phyloP scores from a whole-genome alignment of 345 rosid species.

The Dimocarpus longan region DNA sequence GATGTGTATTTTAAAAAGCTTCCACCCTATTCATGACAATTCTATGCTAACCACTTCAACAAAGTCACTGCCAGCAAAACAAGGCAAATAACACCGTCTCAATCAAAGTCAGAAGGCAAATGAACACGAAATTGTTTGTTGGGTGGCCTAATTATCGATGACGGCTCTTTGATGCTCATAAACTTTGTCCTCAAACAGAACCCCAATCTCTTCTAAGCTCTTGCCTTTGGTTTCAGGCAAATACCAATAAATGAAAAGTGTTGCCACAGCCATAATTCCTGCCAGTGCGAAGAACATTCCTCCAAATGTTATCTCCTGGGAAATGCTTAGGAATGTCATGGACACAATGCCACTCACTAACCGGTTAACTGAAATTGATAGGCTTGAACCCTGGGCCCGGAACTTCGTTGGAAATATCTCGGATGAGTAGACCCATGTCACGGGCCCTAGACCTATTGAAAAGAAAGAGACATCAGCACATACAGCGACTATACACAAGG shows the following conservation, averaged over 20 bases:
- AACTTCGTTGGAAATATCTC: conserved; percentile 73
- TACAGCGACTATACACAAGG: conserved; percentile 37
- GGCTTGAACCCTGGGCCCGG: conserved; percentile 68
- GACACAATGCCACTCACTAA: conserved; percentile 72
- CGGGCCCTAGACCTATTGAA: conserved; percentile 80
- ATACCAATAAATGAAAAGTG: conserved; percentile 51
- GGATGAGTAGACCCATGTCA: conserved; percentile 81
- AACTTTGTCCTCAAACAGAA: conserved; percentile 49
- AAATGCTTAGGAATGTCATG: conserved; percentile 62
- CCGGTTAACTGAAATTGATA: conserved; percentile 68
- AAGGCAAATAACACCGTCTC: background rate
- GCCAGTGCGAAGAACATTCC: conserved; percentile 60
- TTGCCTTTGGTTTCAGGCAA: conserved; percentile 81
- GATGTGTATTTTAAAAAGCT: too few relatives aligned
- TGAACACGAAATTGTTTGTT: too few relatives aligned
- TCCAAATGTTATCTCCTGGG: conserved; percentile 48
- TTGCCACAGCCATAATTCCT: conserved; percentile 52
- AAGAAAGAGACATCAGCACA: conserved; percentile 58
- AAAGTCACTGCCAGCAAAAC: too few relatives aligned
- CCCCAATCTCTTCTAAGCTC: conserved; percentile 65
- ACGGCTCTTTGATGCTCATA: background rate
- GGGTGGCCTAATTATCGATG: too few relatives aligned
- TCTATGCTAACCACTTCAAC: too few relatives aligned
- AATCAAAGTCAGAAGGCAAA: background rate
- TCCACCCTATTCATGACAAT: too few relatives aligned